Conservation (phyloP, 192 early-diverging fungal genomes). For the Globomyces pollinis-pini region DNA sequence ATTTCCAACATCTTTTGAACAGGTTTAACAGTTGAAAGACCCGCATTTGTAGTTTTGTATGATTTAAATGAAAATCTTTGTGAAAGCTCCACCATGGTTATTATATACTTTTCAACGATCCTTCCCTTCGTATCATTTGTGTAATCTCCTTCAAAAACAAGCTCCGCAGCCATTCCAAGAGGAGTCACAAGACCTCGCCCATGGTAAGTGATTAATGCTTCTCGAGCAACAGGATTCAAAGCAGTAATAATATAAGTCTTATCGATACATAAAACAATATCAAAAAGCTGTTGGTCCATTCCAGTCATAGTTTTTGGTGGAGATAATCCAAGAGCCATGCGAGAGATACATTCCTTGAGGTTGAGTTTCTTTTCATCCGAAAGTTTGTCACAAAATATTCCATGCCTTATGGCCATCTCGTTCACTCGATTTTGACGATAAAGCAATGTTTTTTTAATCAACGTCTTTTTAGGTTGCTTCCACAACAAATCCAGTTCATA, state of each 20-base stretch:
- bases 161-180: not conserved
- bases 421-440: constrained; percentile 13
- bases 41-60: not conserved
- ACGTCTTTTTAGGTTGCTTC: constrained; percentile 7
- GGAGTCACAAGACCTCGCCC: constrained; percentile 5
- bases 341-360: constrained; percentile 10
- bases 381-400: constrained; percentile 8
- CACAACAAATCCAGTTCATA: constrained; percentile 15
- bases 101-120: constrained; percentile 10
- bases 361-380: not conserved
- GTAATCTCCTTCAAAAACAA: constrained; percentile 4
- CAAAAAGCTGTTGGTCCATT: constrained; percentile 13
- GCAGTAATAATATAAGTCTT: constrained; percentile 3
- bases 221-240: constrained; percentile 13
- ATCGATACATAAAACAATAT: constrained; percentile 6
- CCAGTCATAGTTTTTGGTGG: not conserved
- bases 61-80: constrained; percentile 10
- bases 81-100: not conserved
- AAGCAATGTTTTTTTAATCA: not conserved
- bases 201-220: constrained; percentile 5
- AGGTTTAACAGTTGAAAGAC: not conserved
- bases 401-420: not conserved
- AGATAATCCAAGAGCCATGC: constrained; percentile 4
- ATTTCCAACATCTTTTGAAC: not conserved
- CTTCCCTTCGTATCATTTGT: constrained; percentile 9